These are phyloP conservation scores for Salix suchowensis DNA, from an alignment of 345 rosid species.

Conservation along the genomic window DNA sequence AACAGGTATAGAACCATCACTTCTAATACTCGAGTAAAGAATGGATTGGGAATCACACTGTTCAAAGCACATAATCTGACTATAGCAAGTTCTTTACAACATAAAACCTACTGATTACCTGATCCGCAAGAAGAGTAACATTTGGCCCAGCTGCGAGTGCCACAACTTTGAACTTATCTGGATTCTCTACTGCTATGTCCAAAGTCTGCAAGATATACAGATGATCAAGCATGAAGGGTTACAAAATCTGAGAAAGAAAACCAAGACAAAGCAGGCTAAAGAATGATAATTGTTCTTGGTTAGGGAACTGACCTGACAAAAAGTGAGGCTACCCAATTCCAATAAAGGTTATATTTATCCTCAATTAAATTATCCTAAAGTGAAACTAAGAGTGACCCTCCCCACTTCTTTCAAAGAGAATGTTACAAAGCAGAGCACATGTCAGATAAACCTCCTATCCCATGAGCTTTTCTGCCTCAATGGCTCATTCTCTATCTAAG, in stretches of 20 bases:
- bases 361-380: background rate
- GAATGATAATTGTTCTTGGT: background rate
- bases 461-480: background rate
- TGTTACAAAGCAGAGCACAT: background rate
- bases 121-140: constrained; percentile 87
- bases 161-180: constrained; percentile 81
- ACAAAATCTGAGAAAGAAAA: background rate
- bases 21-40: background rate
- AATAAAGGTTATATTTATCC: background rate
- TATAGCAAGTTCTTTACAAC: constrained; percentile 1
- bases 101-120: constrained; percentile 38
- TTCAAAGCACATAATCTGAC: background rate
- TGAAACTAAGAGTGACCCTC: background rate
- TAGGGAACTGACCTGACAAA: background rate
- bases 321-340: background rate
- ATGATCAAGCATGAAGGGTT: background rate
- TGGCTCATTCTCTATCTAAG: background rate
- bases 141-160: constrained; percentile 97
- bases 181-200: constrained; percentile 86
- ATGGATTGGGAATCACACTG: background rate
- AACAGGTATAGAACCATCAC: background rate
- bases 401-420: background rate
- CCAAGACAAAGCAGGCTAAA: background rate
- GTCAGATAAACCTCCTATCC: background rate
- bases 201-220: constrained; percentile 57